Conservation (phyloP, 2,329 filamentous ascomycete genomes). For the Aspergillus quadricinctus region DNA sequence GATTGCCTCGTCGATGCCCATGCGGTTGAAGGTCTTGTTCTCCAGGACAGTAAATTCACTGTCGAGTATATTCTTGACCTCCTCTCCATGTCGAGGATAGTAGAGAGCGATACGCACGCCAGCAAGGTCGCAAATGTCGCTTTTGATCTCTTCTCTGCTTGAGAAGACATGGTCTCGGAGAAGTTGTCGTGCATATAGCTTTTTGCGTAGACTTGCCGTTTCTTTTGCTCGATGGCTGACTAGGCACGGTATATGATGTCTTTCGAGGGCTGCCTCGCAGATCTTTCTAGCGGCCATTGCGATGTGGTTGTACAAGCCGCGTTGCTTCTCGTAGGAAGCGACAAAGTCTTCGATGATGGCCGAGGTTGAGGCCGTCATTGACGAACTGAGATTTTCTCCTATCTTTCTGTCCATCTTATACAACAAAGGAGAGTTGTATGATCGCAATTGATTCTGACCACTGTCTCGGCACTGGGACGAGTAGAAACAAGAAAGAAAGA, state of each 20-base stretch:
- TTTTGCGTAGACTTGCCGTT: not conserved
- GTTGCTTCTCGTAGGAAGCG: not conserved
- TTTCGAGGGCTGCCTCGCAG: not conserved
- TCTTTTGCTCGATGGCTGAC: slow-evolving; percentile 5
- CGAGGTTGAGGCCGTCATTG: not conserved
- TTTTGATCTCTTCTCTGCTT: slow-evolving; percentile 4
- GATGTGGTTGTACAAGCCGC: not conserved
- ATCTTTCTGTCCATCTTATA: not conserved
- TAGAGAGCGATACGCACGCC: slow-evolving; percentile 11
- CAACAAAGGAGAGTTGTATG: not conserved
- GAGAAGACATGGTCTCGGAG: not conserved
- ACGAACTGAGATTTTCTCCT: not conserved
- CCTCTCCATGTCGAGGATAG: slow-evolving; percentile 1
- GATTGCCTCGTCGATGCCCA: not conserved
- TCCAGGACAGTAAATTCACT: not conserved
- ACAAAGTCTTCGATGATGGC: not conserved
- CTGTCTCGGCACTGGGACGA: not conserved
- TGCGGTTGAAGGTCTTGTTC: not conserved
- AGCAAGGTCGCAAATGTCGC: slow-evolving; percentile 10
- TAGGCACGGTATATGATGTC: not conserved
- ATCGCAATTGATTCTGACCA: not conserved
- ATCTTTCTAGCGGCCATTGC: not conserved
- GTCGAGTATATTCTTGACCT: not conserved
- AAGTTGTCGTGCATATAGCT: not conserved
- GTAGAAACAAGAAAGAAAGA: not conserved